Percentiles rank a stretch among this genome's conserved stretches.
Evolutionary conservation across 1,139 yeast genomes (phyloP).

Genomic region (Arxiozyma bovina): DNA sequence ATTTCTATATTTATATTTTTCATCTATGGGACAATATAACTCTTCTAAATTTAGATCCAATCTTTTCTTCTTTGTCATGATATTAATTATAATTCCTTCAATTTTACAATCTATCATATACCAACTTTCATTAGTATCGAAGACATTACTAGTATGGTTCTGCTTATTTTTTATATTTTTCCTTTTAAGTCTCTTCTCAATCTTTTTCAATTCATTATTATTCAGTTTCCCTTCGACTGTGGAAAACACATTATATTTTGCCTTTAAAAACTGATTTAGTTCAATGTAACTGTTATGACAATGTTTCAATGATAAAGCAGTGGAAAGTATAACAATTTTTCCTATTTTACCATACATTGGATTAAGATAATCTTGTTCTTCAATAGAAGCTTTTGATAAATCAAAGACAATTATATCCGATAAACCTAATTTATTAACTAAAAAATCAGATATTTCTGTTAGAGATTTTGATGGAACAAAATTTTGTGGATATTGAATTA

Average conservation of each 20-base stretch:
- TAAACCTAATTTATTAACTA: constrained; percentile 58
- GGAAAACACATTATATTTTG: constrained; percentile 38
- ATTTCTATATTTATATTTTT: constrained; percentile 29
- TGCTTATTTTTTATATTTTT: constrained; percentile 32
- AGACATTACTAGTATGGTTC: constrained; percentile 14
- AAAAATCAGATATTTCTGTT: constrained; percentile 36
- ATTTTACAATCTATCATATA: constrained; percentile 61
- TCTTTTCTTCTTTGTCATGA: constrained; percentile 64
- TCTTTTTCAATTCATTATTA: constrained; percentile 47
- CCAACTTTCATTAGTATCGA: constrained; percentile 55
- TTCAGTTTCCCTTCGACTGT: constrained; percentile 65
- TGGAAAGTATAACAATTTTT: constrained; percentile 41
- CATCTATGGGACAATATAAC: constrained; percentile 49
- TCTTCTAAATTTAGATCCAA: constrained; percentile 59
- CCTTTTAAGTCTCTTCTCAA: constrained; percentile 52
- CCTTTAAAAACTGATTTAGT: constrained; percentile 42
- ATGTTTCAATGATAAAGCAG: constrained; percentile 75
- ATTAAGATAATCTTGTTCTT: not conserved
- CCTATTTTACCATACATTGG: constrained; percentile 15
- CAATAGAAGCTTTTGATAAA: constrained; percentile 26
- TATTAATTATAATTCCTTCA: constrained; percentile 58
- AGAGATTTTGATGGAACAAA: constrained; percentile 29
- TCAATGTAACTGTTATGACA: constrained; percentile 61
- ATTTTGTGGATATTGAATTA: constrained; percentile 53
- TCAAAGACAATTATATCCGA: constrained; percentile 54